Evolutionary conservation across 2,329 filamentous ascomycete species (phyloP), one percentile per base, ranked within the genome.

Genomic region (Microascus cirrosus): DNA sequence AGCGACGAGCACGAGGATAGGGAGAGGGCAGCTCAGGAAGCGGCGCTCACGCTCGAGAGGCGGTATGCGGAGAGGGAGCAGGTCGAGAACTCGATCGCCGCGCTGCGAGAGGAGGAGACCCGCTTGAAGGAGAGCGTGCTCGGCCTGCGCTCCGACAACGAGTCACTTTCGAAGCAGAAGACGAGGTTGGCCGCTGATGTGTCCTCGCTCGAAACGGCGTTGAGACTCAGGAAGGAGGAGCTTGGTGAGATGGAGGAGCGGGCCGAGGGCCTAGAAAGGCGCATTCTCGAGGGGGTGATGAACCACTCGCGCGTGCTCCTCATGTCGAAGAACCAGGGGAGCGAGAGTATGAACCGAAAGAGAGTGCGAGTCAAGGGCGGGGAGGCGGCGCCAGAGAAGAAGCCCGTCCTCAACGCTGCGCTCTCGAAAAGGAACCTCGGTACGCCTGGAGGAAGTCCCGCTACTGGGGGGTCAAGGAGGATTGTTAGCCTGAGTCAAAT

Each of bases 401-500:
- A 66, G 58, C 65, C 73, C 0, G 77, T 74, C 8, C 73, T 84
- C 59, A 78, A 73, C 63, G 77, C 84, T 67, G 79, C 80, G 1
- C 74, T 85, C 61, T 72, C 74, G 64, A 77, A 78, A 69, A 71
- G 78, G 61, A 74, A 71, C 55, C 73, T 67, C 57, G 70, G 65
- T 58, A 70, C 82, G 1, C 76, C 73, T 20, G 72, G 79, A 54
- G 70, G 65, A 59, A 70, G 81, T 1, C 76, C 73, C 20, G 72
- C 79, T 54, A 74, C 76, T 20, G 74, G 82, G 65, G 77, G 85
- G 67, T 80, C 84, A 68, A 82, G 93, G 48, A 85, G 94, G 54
- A 96, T 97, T 65, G 81, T 95, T 60, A 96, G 90, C 55, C 82
- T 97, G 39, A 95, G 87, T 68, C 90, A 96, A 71, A 95, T 97